phyloP scores from a whole-genome alignment of 2,329 filamentous ascomycete species.

The Xylaria polymorpha region DNA sequence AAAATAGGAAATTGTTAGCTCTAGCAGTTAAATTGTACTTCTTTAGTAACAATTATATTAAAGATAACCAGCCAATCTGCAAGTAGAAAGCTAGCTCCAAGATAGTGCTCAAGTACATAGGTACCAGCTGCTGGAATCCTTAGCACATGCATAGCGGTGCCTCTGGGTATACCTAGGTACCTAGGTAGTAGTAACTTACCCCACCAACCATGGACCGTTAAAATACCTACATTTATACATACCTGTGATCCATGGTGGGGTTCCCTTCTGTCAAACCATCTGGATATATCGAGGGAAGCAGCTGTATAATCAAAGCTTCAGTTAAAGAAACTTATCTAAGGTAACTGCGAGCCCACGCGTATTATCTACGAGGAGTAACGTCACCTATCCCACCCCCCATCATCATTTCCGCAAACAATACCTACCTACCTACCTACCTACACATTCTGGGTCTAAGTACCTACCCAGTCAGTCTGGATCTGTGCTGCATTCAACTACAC shows the following conservation, averaged over 20 bases:
- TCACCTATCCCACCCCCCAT: neutral
- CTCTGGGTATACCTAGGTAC: neutral
- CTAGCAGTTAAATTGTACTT: too few species aligned
- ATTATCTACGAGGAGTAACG: neutral
- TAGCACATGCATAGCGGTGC: neutral
- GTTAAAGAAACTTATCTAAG: neutral
- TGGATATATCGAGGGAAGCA: neutral
- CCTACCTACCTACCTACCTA: too few species aligned
- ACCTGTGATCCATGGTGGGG: slow-evolving; percentile 22
- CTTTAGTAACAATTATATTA: neutral
- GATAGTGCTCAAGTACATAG: slow-evolving; percentile 7
- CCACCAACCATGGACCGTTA: slow-evolving; percentile 7
- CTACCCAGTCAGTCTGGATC: neutral
- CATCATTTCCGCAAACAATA: neutral
- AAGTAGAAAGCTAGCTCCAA: neutral
- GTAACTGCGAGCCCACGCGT: neutral
- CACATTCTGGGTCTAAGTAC: neutral
- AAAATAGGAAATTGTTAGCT: too few species aligned
- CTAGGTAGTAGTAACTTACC: slow-evolving; percentile 1
- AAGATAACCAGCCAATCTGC: neutral
- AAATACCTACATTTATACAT: neutral
- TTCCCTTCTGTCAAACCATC: slow-evolving; percentile 1
- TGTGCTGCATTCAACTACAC: slow-evolving; percentile 5
- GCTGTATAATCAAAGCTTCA: slow-evolving; percentile 10
- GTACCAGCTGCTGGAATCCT: too few species aligned